Base-by-base conservation (phyloP, 1,284 basidiomycete genomes). In the Marasmius oreades region DNA sequence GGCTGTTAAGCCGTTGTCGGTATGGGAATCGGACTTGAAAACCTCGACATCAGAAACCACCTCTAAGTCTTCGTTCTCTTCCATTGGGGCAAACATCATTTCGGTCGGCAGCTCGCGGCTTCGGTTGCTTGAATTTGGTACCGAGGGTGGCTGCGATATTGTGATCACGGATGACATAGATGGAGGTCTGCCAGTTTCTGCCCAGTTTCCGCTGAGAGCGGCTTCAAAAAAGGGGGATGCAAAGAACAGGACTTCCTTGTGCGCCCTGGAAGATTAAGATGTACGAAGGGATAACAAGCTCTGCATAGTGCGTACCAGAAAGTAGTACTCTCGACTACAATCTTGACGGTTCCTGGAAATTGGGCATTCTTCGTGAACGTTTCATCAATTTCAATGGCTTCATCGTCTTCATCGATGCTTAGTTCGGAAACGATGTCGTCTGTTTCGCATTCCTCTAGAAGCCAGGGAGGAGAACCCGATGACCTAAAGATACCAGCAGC, bases 191-290 rank as follows among this genome's bases (percentile, higher is more conserved):
- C 84, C 82, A 10, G 81, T 90, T 70, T 90, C 88, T 6, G 85
- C 84, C 88, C 88, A 92, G 63, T 87, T 79, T 3, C 91, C 91
- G 60, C 85, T 88, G 48, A 93, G 74, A 20, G 90, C 88, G 12
- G 89, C 89, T 69, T 92, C 86, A 67, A 93, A 93, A 76, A 93
- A 93, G 0, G 91, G 88, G 4, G 88, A 91, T 1, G 90, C 87
- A 66, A 92, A 93, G 67, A 87, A 87, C 4, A 93, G 75, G 42
- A 93, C 82, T 65, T 93, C 90, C 66, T 90, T 90, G 70, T 93
- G 91, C 0, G 88, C 85, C 89, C 89, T 92, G 63, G 36, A 52
- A 34, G 59, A 53, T 24, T 57, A 52, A 36, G 37, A 57, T 28
- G 10, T 12, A 11, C 16, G 23, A 56, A 50, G 20, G 58, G 53